A percentile compares a stretch with the other conserved stretches of the same genome.
These are phyloP conservation scores for Ceratocystis colombiana DNA, from an alignment of 2,329 filamentous ascomycete species.

Conservation along the genomic window DNA sequence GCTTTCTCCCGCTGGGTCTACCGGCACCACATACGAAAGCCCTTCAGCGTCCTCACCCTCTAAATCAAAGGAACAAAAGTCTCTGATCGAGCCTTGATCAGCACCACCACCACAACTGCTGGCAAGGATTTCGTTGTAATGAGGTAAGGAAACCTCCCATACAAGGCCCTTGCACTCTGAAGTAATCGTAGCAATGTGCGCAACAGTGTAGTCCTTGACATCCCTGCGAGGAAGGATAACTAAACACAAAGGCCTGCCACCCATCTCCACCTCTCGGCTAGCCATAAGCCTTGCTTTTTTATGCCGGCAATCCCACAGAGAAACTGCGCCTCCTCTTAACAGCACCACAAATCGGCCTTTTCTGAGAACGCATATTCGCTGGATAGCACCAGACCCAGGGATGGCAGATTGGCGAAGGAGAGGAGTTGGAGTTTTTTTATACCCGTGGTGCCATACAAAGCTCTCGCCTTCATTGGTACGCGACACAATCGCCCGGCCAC, in stretches of 20 bases:
- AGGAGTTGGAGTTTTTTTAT: constrained; percentile 29
- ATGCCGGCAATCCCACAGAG: constrained; percentile 67
- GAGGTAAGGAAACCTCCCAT: constrained; percentile 63
- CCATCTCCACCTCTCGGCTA: constrained; percentile 36
- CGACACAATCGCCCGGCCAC: constrained; percentile 69
- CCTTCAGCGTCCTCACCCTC: constrained; percentile 48
- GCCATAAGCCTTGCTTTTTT: constrained; percentile 50
- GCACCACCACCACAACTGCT: not conserved
- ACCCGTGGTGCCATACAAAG: constrained; percentile 68
- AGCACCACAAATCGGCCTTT: constrained; percentile 75
- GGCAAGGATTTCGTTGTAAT: constrained; percentile 31
- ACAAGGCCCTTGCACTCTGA: constrained; percentile 69
- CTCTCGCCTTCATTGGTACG: constrained; percentile 68
- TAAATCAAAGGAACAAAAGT: constrained; percentile 64
- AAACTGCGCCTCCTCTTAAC: constrained; percentile 58
- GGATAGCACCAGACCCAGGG: constrained; percentile 58
- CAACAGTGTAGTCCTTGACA: constrained; percentile 45
- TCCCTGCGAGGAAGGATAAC: constrained; percentile 59
- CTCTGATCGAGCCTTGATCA: constrained; percentile 36
- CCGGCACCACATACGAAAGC: constrained; percentile 60
- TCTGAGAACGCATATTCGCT: constrained; percentile 66
- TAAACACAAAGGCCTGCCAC: constrained; percentile 68
- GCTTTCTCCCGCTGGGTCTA: constrained; percentile 72
- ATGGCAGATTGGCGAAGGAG: constrained; percentile 55
- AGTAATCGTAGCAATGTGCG: constrained; percentile 72